Conservation (phyloP, 73 alveolate species). For the Paramecium bursaria region DNA sequence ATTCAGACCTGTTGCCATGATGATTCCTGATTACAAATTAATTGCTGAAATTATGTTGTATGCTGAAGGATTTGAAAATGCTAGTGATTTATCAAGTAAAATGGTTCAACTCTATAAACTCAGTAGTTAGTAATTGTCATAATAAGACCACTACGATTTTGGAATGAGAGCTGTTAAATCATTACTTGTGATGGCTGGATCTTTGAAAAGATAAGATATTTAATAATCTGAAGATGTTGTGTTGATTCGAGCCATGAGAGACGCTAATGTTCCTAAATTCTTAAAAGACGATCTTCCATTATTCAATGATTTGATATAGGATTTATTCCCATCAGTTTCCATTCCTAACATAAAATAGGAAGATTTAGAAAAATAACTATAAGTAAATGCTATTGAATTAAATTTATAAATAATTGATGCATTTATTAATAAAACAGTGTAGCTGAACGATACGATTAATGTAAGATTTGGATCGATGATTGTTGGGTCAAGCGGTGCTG, state of each 20-base stretch:
- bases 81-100: slow-evolving; percentile 86
- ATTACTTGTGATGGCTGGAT: slow-evolving; percentile 96
- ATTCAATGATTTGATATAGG: slow-evolving; percentile 83
- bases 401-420: slow-evolving; percentile 83
- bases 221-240: slow-evolving; percentile 83
- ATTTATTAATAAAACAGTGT: slow-evolving; percentile 86
- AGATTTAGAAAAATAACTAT: slow-evolving; percentile 73
- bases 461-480: slow-evolving; percentile 98
- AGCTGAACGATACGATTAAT: slow-evolving; percentile 92
- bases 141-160: slow-evolving; percentile 98
- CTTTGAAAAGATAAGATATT: slow-evolving; percentile 90
- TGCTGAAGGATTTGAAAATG: slow-evolving; percentile 97
- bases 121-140: slow-evolving; percentile 85
- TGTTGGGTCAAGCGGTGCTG: slow-evolving; percentile 97
- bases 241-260: slow-evolving; percentile 84
- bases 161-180: slow-evolving; percentile 99
- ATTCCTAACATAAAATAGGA: slow-evolving; percentile 77
- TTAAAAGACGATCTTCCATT: slow-evolving; percentile 88
- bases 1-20: slow-evolving; percentile 97
- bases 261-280: slow-evolving; percentile 83
- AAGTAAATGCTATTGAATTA: slow-evolving; percentile 72
- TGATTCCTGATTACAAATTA: slow-evolving; percentile 96
- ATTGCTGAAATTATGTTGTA: slow-evolving; percentile 97
- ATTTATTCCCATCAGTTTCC: slow-evolving; percentile 88
- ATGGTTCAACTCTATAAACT: slow-evolving; percentile 90